Percentiles rank a stretch among this genome's conserved stretches.
Conservation (phyloP, 2,329 filamentous ascomycete species). For the Huntiella bhutanensis region DNA sequence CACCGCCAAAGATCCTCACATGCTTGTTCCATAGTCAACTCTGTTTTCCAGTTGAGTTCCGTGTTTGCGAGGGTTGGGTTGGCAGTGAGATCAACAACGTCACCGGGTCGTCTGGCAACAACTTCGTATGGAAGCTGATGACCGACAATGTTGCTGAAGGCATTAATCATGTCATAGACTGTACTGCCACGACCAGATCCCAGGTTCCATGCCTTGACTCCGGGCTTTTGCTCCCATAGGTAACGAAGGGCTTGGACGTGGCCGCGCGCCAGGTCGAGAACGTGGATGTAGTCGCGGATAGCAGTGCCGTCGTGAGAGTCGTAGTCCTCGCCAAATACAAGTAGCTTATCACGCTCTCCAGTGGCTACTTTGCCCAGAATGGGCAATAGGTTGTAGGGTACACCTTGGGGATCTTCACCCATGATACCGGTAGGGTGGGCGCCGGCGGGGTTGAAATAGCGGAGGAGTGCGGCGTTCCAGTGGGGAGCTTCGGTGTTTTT, state of each 20-base stretch:
- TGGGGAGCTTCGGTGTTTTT: slow-evolving; percentile 56
- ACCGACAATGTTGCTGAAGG: slow-evolving; percentile 75
- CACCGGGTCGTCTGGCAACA: slow-evolving; percentile 61
- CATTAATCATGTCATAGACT: slow-evolving; percentile 92
- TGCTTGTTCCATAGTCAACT: slow-evolving; percentile 77
- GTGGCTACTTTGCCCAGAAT: slow-evolving; percentile 90
- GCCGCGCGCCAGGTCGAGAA: slow-evolving; percentile 71
- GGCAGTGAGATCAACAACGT: slow-evolving; percentile 87
- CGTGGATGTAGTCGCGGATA: slow-evolving; percentile 96
- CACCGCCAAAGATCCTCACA: slow-evolving; percentile 92
- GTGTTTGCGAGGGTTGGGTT: slow-evolving; percentile 73
- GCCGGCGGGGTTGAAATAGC: slow-evolving; percentile 96
- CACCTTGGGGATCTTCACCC: slow-evolving; percentile 91
- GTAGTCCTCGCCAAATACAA: slow-evolving; percentile 95
- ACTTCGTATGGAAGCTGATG: slow-evolving; percentile 75
- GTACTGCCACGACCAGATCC: slow-evolving; percentile 89
- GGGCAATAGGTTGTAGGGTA: slow-evolving; percentile 89
- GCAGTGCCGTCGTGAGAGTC: slow-evolving; percentile 74
- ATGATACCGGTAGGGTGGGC: slow-evolving; percentile 90
- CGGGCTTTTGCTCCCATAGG: slow-evolving; percentile 65
- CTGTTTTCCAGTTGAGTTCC: slow-evolving; percentile 83
- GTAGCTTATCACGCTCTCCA: slow-evolving; percentile 79
- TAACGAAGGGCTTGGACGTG: slow-evolving; percentile 82
- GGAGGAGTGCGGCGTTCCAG: slow-evolving; percentile 83
- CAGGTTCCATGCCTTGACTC: slow-evolving; percentile 89